Evolutionary conservation across 2,329 filamentous ascomycete species (phyloP), one percentile per base, ranked within the genome.

Genomic region (Sphaerulina musiva): DNA sequence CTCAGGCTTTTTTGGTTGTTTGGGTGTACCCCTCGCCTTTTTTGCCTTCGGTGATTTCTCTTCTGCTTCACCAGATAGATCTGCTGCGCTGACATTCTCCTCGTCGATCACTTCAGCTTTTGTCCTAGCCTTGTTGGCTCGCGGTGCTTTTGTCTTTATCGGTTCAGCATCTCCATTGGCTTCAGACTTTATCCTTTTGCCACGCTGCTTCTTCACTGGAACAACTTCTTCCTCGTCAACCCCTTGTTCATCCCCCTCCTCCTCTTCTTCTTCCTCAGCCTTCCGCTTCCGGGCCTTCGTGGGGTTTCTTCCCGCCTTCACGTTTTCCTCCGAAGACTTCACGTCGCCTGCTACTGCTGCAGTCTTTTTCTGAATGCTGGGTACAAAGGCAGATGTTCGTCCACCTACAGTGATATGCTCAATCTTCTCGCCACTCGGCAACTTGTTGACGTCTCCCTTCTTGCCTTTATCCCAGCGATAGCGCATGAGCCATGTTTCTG

Each of bases 371-470:
- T 97, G 93, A 29, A 93, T 74, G 10, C 78, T 82, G 0, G 90
- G 90, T 0, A 95, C 89, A 49, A 92, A 86, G 46, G 91, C 95
- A 66, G 89, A 95, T 3, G 93, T 97, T 44, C 93, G 78, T 1
- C 92, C 91, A 0, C 92, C 92, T 0, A 97, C 92, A 0, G 86
- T 96, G 46, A 97, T 72, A 66, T 92, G 93, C 0, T 84, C 83
- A 44, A 97, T 84, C 70, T 86, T 90, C 59, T 90, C 85, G 0
- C 93, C 93, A 60, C 83, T 95, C 0, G 92, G 92, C 29, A 97
- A 72, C 46, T 78, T 80, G 4, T 80, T 81, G 0, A 78, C 72
- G 1, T 81, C 78, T 31, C 79, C 80, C 67, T 92, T 90, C 68
- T 92, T 90, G 17, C 88, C 88, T 67, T 96, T 95, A 10, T 84